Conservation (phyloP, 1,139 yeast genomes). For the Scheffersomyces parashehatae region DNA sequence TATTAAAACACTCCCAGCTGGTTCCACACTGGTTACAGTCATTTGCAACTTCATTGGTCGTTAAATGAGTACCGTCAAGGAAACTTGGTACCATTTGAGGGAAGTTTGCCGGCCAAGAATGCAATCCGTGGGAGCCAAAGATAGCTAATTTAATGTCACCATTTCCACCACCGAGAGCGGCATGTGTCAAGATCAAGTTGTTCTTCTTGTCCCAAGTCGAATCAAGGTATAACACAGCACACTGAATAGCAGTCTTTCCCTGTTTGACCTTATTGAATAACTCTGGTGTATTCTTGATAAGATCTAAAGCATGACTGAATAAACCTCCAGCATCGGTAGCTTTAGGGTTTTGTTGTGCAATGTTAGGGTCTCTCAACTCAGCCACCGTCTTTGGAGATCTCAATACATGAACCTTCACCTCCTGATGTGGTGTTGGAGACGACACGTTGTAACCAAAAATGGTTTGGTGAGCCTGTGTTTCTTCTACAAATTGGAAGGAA, state of each 20-base stretch:
- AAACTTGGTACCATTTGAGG: conserved; percentile 71
- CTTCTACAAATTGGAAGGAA: conserved; percentile 78
- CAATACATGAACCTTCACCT: conserved; percentile 76
- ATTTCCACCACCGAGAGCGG: conserved; percentile 91
- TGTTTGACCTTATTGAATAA: conserved; percentile 17
- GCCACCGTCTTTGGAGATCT: conserved; percentile 64
- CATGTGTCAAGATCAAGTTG: conserved; percentile 77
- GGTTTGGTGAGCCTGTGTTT: conserved; percentile 32
- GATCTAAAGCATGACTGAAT: conserved; percentile 77
- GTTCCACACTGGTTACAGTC: conserved; percentile 84
- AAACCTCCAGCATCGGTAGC: conserved; percentile 77
- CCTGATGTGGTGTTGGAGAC: conserved; percentile 51
- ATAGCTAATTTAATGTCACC: conserved; percentile 75
- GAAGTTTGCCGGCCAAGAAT: conserved; percentile 82
- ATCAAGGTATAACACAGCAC: conserved; percentile 83
- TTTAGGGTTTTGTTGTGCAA: conserved; percentile 81
- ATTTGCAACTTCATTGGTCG: conserved; percentile 76
- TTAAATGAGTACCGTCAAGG: conserved; percentile 66
- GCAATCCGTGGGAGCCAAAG: conserved; percentile 91
- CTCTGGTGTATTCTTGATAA: conserved; percentile 46
- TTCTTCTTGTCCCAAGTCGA: conserved; percentile 71
- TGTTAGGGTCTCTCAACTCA: conserved; percentile 73
- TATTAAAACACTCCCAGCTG: conserved; percentile 84
- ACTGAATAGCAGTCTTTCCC: conserved; percentile 56
- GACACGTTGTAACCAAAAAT: conserved; percentile 38